Conservation (phyloP, 805 yeast genomes). For the Lachancea thermotolerans region DNA sequence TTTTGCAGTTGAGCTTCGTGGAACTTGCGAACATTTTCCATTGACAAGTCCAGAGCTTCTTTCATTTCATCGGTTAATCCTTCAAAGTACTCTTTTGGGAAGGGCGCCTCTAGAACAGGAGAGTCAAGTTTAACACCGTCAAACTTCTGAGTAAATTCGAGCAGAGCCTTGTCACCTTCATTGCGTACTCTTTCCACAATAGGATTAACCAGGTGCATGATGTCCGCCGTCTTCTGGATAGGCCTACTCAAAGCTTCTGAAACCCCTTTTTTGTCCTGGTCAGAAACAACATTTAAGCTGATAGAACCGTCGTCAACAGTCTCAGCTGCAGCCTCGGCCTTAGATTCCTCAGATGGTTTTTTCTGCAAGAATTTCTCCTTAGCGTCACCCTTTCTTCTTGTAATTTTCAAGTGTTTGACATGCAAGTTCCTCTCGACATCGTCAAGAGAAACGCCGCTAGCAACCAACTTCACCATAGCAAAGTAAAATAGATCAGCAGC, state of each 20-base stretch:
- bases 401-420: conserved; percentile 74
- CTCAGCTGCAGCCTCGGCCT: conserved; percentile 17
- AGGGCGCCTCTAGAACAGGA: conserved; percentile 85
- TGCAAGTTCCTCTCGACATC: conserved; percentile 85
- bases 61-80: conserved; percentile 67
- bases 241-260: conserved; percentile 76
- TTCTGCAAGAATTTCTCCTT: conserved; percentile 62
- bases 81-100: conserved; percentile 67
- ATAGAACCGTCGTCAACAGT: conserved; percentile 18
- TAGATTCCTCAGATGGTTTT: conserved; percentile 16
- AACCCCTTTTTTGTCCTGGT: conserved; percentile 36
- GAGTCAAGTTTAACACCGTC: conserved; percentile 69
- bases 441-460: conserved; percentile 68
- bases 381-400: conserved; percentile 95
- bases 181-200: conserved; percentile 71
- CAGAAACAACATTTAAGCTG: conserved; percentile 21
- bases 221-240: conserved; percentile 88
- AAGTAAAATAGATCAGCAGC: conserved; percentile 88
- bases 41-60: conserved; percentile 81
- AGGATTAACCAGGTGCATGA: conserved; percentile 88
- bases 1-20: conserved; percentile 86
- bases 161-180: conserved; percentile 78
- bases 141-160: conserved; percentile 87
- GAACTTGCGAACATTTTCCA: conserved; percentile 82
- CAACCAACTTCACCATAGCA: conserved; percentile 63